phyloP scores from a whole-genome alignment of 2,329 filamentous ascomycete genomes.

The Botrytis hyacinthi region DNA sequence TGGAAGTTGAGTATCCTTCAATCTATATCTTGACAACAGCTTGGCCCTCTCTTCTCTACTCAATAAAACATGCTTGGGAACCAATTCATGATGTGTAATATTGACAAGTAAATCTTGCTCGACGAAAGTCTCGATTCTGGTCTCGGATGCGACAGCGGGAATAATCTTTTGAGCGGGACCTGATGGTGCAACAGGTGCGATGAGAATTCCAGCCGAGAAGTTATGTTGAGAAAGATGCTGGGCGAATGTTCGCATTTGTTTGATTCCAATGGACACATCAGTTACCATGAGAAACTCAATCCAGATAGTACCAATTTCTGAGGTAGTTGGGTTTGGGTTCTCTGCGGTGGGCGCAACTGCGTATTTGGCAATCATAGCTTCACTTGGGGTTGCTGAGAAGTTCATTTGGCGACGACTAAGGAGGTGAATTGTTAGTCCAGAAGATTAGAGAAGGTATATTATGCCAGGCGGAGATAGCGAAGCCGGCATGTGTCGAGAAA shows the following conservation, averaged over 20 bases:
- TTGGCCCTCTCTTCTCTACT: conserved; percentile 86
- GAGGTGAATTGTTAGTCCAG: conserved; percentile 7
- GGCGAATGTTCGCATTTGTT: conserved; percentile 87
- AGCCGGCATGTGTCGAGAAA: conserved; percentile 20
- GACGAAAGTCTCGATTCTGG: conserved; percentile 89
- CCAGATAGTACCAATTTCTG: conserved; percentile 84
- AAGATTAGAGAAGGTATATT: neutral
- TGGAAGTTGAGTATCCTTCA: conserved; percentile 97
- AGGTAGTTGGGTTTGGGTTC: conserved; percentile 65
- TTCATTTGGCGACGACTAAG: conserved; percentile 76
- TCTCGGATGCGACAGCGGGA: conserved; percentile 69
- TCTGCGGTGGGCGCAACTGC: conserved; percentile 66
- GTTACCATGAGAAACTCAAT: conserved; percentile 74
- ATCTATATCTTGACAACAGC: conserved; percentile 81
- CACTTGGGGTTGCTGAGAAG: conserved; percentile 82
- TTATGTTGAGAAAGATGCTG: conserved; percentile 75
- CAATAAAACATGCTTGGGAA: conserved; percentile 88
- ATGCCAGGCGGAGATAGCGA: neutral
- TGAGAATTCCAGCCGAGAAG: conserved; percentile 87
- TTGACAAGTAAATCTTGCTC: conserved; percentile 96
- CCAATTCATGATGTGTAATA: conserved; percentile 95
- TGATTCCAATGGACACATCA: conserved; percentile 79
- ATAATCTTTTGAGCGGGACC: conserved; percentile 85
- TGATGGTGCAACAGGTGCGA: conserved; percentile 79
- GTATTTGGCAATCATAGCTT: conserved; percentile 81